These are phyloP conservation scores for Gossypium ekmanianum DNA, from an alignment of 345 rosid genomes.

Conservation along the genomic window DNA sequence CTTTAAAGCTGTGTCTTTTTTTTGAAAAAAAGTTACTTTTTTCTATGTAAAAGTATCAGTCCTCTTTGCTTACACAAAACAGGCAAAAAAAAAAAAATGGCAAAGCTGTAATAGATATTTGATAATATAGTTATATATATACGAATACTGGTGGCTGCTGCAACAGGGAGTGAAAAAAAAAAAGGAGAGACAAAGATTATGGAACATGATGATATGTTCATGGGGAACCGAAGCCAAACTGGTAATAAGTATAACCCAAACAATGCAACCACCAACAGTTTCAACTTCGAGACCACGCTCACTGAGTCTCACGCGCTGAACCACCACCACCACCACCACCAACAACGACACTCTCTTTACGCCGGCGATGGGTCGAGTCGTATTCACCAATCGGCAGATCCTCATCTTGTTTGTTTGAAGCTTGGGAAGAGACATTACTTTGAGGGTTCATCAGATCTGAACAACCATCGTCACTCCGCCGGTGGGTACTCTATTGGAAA, in stretches of 20 bases:
- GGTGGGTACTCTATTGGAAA: constrained; percentile 24
- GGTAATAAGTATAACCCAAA: background rate
- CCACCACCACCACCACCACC: constrained; percentile 16
- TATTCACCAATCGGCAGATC: constrained; percentile 29
- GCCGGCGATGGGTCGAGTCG: constrained; percentile 27
- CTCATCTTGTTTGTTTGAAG: constrained; percentile 48
- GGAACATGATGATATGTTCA: constrained; percentile 31
- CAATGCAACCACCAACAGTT: background rate
- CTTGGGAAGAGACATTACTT: constrained; percentile 56
- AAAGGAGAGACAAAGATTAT: constrained; percentile 11
- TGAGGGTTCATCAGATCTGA: constrained; percentile 26
- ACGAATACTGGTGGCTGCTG: background rate
- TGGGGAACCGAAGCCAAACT: constrained; percentile 6
- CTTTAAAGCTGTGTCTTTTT: background rate
- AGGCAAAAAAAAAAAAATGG: background rate
- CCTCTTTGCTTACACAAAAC: constrained; percentile 2
- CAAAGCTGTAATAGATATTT: background rate
- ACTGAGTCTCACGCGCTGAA: constrained; percentile 22
- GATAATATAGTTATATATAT: background rate
- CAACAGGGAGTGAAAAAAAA: background rate
- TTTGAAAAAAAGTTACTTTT: background rate
- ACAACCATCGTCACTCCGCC: background rate
- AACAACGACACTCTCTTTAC: constrained; percentile 23
- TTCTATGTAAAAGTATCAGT: constrained; percentile 5
- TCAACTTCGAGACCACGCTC: background rate